Conservation (phyloP, 2,329 filamentous ascomycete genomes). For the Exophiala dermatitidis region DNA sequence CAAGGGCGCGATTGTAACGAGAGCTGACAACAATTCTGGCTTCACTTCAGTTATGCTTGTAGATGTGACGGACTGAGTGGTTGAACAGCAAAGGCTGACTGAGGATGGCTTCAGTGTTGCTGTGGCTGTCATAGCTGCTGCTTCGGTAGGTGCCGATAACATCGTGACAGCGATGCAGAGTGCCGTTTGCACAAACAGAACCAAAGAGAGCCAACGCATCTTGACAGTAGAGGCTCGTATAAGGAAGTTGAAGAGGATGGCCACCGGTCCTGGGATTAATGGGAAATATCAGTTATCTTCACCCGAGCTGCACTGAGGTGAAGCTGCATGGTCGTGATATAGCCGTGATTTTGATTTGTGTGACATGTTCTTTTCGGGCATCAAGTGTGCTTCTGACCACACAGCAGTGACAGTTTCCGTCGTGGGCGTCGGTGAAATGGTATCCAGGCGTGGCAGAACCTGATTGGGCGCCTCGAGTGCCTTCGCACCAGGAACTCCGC, state of each 20-base stretch:
- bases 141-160: constrained; percentile 4
- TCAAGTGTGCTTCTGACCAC: constrained; percentile 15
- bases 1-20: constrained; percentile 24
- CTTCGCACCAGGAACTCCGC: background rate
- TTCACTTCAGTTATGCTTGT: constrained; percentile 3
- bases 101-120: background rate
- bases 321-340: constrained; percentile 9
- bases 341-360: constrained; percentile 15
- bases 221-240: background rate
- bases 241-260: background rate
- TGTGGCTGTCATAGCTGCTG: constrained; percentile 9
- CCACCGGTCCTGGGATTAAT: background rate
- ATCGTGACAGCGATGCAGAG: constrained; percentile 14
- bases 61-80: constrained; percentile 7
- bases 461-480: constrained; percentile 19
- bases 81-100: background rate
- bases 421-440: constrained; percentile 16
- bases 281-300: background rate
- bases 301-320: background rate
- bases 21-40: constrained; percentile 11
- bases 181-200: constrained; percentile 12
- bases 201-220: constrained; percentile 11
- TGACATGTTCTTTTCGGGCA: constrained; percentile 17
- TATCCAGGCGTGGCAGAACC: constrained; percentile 15
- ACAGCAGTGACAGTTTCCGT: constrained; percentile 9